phyloP scores from a whole-genome alignment of 1,284 basidiomycete species.

The Apiotrichum sp. region DNA sequence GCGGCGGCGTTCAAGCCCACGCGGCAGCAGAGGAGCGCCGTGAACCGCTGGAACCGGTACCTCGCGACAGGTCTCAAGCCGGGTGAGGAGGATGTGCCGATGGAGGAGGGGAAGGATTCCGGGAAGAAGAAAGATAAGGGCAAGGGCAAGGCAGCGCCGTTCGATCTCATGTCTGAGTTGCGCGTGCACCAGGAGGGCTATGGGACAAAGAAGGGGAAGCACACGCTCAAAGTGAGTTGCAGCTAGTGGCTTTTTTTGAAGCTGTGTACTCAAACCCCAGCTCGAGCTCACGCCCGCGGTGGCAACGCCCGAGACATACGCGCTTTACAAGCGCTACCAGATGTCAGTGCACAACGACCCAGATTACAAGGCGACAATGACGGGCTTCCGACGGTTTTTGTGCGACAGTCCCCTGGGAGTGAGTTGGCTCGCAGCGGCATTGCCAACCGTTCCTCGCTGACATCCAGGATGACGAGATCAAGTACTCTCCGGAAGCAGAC shows the following conservation, averaged over 20 bases:
- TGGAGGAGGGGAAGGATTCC: not conserved
- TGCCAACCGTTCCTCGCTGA: not conserved
- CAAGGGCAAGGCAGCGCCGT: constrained; percentile 14
- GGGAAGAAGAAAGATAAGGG: not conserved
- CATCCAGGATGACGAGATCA: not conserved
- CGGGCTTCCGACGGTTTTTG: constrained; percentile 66
- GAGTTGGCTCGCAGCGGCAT: constrained; percentile 32
- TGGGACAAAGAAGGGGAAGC: constrained; percentile 9
- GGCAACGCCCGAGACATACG: constrained; percentile 72
- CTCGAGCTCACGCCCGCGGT: constrained; percentile 66
- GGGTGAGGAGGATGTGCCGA: not conserved
- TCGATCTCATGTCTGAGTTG: constrained; percentile 32
- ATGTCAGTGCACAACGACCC: constrained; percentile 65
- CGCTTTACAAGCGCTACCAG: constrained; percentile 71
- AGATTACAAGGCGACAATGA: constrained; percentile 49
- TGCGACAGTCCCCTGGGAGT: constrained; percentile 71
- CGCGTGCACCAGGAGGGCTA: constrained; percentile 28
- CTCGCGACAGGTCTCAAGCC: constrained; percentile 15
- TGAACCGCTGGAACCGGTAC: constrained; percentile 62
- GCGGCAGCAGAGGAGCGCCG: constrained; percentile 69
- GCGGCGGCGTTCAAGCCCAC: constrained; percentile 63
- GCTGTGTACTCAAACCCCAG: not conserved
- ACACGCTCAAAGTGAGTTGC: constrained; percentile 29
- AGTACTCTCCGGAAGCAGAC: constrained; percentile 13
- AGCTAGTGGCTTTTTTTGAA: not conserved